phyloP scores from a whole-genome alignment of 345 rosid species.

The Citrus sp. region DNA sequence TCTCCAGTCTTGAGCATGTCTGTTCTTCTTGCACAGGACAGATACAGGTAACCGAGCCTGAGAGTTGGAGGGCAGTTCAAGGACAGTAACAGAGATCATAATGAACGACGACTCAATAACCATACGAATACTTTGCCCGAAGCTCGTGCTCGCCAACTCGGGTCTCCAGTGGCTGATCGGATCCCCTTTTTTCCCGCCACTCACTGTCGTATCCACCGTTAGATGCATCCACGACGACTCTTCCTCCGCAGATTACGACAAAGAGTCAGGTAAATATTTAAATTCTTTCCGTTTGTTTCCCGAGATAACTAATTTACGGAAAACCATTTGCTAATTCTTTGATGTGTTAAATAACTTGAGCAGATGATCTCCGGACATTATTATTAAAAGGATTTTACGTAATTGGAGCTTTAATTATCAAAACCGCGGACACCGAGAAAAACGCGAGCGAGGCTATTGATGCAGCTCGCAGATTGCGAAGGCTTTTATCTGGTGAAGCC shows the following conservation, averaged over 20 bases:
- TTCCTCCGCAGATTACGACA: conserved; percentile 48
- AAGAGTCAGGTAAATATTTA: conserved; percentile 59
- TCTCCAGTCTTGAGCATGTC: no score
- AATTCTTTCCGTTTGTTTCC: background rate
- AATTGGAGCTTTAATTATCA: conserved; percentile 62
- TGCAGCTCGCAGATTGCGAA: conserved; percentile 53
- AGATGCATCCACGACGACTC: conserved; percentile 51
- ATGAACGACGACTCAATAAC: conserved; percentile 38
- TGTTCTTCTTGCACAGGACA: no score
- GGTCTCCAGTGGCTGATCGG: conserved; percentile 90
- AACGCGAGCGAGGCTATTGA: conserved; percentile 48
- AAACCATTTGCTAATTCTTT: background rate
- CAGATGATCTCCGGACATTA: conserved; percentile 69
- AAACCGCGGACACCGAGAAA: conserved; percentile 38
- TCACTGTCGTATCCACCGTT: conserved; percentile 73
- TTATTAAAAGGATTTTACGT: conserved; percentile 69
- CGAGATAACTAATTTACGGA: background rate
- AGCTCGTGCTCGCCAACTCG: conserved; percentile 38
- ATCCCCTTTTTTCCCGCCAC: conserved; percentile 68
- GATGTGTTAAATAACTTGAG: conserved; percentile 5
- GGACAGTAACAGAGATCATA: background rate
- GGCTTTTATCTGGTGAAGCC: conserved; percentile 40
- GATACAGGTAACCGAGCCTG: no score
- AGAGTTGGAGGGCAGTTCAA: background rate
- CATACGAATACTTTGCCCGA: conserved; percentile 53